A percentile compares a stretch with the other conserved stretches of the same genome.
Evolutionary conservation across 176 grass and related monocot species (phyloP).

Genomic region (Musa beccarii): DNA sequence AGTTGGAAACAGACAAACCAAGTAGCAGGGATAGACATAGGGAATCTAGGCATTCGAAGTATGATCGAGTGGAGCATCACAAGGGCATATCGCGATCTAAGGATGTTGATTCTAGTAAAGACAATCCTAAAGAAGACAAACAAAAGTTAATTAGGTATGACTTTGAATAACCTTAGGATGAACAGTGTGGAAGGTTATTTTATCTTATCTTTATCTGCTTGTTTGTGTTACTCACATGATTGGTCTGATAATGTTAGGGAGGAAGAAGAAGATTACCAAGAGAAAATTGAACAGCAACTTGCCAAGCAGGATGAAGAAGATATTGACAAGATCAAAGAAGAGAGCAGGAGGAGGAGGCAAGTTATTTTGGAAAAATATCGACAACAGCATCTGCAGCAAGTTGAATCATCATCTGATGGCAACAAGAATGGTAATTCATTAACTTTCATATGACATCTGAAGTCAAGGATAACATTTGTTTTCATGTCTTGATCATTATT

Average conservation of each 20-base stretch:
- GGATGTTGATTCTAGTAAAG: conserved; percentile 22
- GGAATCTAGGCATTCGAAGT: conserved; percentile 36
- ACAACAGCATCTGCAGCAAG: conserved; percentile 42
- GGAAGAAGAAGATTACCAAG: conserved; percentile 78
- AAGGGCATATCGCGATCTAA: conserved; percentile 35
- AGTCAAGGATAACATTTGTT: not conserved
- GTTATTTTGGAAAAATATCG: conserved; percentile 85
- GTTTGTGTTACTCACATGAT: conserved; percentile 7
- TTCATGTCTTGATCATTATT: conserved; percentile 13
- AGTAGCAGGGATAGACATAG: conserved; percentile 33
- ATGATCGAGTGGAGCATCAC: conserved; percentile 28
- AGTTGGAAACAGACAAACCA: conserved; percentile 26
- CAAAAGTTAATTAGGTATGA: conserved; percentile 48
- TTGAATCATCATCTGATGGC: conserved; percentile 35
- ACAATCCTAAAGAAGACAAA: conserved; percentile 36
- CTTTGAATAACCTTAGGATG: not conserved
- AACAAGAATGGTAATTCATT: conserved; percentile 46
- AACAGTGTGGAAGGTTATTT: not conserved
- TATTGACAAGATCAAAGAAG: conserved; percentile 90
- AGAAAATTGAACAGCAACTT: conserved; percentile 87
- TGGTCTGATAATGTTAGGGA: conserved; percentile 36
- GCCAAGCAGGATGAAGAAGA: conserved; percentile 89
- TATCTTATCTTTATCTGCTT: conserved; percentile 1
- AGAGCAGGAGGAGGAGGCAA: conserved; percentile 86
- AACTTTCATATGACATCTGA: not conserved